Conservation (phyloP, 2,329 filamentous ascomycete genomes). For the Clonostachys rosea region DNA sequence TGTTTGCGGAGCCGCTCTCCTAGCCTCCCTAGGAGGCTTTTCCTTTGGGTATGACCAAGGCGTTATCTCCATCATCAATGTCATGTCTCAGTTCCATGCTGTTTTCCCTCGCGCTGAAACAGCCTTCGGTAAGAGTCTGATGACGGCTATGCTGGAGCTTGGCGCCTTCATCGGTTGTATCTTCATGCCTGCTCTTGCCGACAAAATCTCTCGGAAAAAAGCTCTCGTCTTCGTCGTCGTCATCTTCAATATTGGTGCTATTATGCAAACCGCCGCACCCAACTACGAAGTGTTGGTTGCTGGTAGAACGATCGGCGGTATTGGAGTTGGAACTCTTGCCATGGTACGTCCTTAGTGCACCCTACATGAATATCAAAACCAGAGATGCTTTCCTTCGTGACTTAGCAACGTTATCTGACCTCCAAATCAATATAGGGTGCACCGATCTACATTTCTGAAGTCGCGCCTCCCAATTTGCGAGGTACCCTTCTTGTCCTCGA, state of each 20-base stretch:
- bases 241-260: slow-evolving; percentile 35
- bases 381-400: no score
- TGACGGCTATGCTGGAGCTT: slow-evolving; percentile 35
- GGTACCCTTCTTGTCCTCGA: slow-evolving; percentile 42
- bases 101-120: slow-evolving; percentile 24
- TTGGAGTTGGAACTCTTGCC: slow-evolving; percentile 19
- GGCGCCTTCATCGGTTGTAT: slow-evolving; percentile 29
- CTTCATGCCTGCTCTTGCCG: slow-evolving; percentile 27
- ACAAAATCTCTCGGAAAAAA: slow-evolving; percentile 35
- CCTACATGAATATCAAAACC: no score
- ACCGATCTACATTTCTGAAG: slow-evolving; percentile 22
- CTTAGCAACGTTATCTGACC: no score
- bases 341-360: slow-evolving; percentile 5
- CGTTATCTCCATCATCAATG: slow-evolving; percentile 29
- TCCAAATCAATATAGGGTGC: slow-evolving; percentile 6
- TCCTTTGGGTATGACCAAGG: slow-evolving; percentile 33
- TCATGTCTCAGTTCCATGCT: slow-evolving; percentile 13
- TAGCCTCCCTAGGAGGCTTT: slow-evolving; percentile 29
- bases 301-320: slow-evolving; percentile 18
- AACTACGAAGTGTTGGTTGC: slow-evolving; percentile 17
- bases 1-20: slow-evolving; percentile 4
- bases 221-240: slow-evolving; percentile 27
- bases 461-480: slow-evolving; percentile 27
- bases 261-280: slow-evolving; percentile 23
- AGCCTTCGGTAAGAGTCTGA: slow-evolving; percentile 17